Conservation (phyloP, 2,329 filamentous ascomycete genomes). For the Fusarium sp. region DNA sequence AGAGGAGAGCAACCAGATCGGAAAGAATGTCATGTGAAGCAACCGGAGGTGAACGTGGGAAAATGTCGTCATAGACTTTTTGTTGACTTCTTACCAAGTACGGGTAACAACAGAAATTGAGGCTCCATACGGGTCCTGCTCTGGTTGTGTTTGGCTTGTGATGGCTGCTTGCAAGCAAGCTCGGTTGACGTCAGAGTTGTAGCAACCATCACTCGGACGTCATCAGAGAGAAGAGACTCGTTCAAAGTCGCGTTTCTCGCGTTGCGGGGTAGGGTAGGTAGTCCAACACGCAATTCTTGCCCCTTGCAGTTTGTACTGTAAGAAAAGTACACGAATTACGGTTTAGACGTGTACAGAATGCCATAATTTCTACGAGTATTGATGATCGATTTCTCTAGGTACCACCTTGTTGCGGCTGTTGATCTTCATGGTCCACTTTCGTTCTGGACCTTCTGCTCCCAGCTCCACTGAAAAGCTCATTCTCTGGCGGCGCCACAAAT, state of each 20-base stretch:
- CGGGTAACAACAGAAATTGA: neutral
- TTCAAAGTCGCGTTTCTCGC: constrained; percentile 22
- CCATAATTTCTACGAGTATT: constrained; percentile 1
- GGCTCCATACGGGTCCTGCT: neutral
- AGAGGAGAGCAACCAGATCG: neutral
- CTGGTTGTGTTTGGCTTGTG: constrained; percentile 13
- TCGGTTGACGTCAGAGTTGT: constrained; percentile 27
- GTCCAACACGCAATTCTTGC: neutral
- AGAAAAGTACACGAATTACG: neutral
- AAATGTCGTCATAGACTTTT: constrained; percentile 37
- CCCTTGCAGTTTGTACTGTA: constrained; percentile 13
- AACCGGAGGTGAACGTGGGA: neutral
- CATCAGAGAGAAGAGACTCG: too few relatives aligned
- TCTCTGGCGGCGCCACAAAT: constrained; percentile 24
- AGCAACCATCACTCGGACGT: constrained; percentile 23
- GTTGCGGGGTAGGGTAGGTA: constrained; percentile 31
- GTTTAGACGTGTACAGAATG: constrained; percentile 1
- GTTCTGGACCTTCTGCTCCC: neutral
- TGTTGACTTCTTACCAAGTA: neutral
- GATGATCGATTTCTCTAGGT: neutral
- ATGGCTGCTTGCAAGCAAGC: constrained; percentile 22
- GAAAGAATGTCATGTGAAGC: constrained; percentile 32
- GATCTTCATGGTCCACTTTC: constrained; percentile 11
- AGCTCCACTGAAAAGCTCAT: neutral
- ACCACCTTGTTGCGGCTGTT: neutral